Evolutionary conservation across 1,139 yeast species (phyloP).

Genomic region (Casaregolazyma suthepensis): DNA sequence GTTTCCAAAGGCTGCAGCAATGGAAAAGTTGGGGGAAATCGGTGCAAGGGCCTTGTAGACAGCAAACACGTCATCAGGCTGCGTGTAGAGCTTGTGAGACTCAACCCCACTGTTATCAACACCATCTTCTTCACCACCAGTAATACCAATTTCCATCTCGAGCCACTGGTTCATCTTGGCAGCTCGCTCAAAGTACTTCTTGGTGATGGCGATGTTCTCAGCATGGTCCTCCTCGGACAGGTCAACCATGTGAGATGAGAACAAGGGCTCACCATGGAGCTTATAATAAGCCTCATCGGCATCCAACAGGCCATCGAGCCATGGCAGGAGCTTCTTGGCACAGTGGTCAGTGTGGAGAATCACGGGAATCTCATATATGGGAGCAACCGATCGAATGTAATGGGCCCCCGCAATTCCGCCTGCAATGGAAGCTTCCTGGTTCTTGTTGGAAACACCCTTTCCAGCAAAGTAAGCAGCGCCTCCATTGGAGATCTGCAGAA

Average conservation of each 20-base stretch:
- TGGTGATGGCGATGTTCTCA: slow-evolving; percentile 92
- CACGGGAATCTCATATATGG: slow-evolving; percentile 94
- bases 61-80: slow-evolving; percentile 89
- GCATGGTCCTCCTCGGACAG: slow-evolving; percentile 95
- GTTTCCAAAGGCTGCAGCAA: slow-evolving; percentile 99
- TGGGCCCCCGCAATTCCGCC: slow-evolving; percentile 99
- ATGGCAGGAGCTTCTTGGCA: slow-evolving; percentile 95
- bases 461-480: slow-evolving; percentile 99
- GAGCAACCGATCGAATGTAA: slow-evolving; percentile 94
- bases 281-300: slow-evolving; percentile 93
- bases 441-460: slow-evolving; percentile 92
- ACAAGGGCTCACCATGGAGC: slow-evolving; percentile 86
- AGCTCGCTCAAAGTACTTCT: slow-evolving; percentile 90
- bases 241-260: slow-evolving; percentile 99
- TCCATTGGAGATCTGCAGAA: slow-evolving; percentile 96
- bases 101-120: slow-evolving; percentile 95
- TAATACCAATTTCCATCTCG: slow-evolving; percentile 99
- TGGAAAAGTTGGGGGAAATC: slow-evolving; percentile 96
- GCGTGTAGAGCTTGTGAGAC: slow-evolving; percentile 84
- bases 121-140: slow-evolving; percentile 99
- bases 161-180: slow-evolving; percentile 94
- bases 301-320: slow-evolving; percentile 97
- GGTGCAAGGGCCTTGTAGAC: slow-evolving; percentile 87
- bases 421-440: slow-evolving; percentile 89
- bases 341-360: slow-evolving; percentile 98